Conservation (phyloP, 768 basidiomycete genomes). For the Suillus plorans region DNA sequence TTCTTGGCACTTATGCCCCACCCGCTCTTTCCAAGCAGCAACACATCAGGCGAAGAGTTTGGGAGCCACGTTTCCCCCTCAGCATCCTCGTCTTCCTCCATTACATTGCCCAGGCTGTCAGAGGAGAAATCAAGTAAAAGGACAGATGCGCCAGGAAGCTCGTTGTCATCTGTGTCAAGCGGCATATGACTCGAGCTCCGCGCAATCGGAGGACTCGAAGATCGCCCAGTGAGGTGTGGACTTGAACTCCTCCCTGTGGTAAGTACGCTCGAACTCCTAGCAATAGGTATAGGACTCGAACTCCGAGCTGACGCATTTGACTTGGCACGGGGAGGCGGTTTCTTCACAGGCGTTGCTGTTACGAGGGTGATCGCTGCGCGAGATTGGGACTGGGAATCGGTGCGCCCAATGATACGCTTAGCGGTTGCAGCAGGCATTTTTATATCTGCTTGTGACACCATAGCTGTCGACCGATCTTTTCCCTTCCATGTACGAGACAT, state of each 20-base stretch:
- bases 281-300: neutral
- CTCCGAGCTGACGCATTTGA: slow-evolving; percentile 12
- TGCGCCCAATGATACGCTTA: neutral
- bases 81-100: slow-evolving; percentile 27
- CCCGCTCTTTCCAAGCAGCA: slow-evolving; percentile 25
- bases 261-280: neutral
- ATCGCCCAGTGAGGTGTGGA: neutral
- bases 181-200: slow-evolving; percentile 7
- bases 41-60: slow-evolving; percentile 41
- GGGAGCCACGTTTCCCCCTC: slow-evolving; percentile 44
- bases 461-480: slow-evolving; percentile 18
- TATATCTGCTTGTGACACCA: slow-evolving; percentile 17
- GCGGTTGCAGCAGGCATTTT: slow-evolving; percentile 16
- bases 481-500: slow-evolving; percentile 74
- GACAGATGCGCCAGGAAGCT: neutral
- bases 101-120: slow-evolving; percentile 9
- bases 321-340: slow-evolving; percentile 13
- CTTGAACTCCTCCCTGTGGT: neutral
- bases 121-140: neutral
- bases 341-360: slow-evolving; percentile 53
- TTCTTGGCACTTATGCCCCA: slow-evolving; percentile 15
- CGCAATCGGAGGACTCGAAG: neutral
- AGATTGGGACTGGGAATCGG: neutral
- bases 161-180: slow-evolving; percentile 4
- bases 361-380: slow-evolving; percentile 41